Percentiles rank a stretch among this genome's conserved stretches.
Evolutionary conservation across 2,329 filamentous ascomycete genomes (phyloP).

Genomic region (Fusarium chaquense): DNA sequence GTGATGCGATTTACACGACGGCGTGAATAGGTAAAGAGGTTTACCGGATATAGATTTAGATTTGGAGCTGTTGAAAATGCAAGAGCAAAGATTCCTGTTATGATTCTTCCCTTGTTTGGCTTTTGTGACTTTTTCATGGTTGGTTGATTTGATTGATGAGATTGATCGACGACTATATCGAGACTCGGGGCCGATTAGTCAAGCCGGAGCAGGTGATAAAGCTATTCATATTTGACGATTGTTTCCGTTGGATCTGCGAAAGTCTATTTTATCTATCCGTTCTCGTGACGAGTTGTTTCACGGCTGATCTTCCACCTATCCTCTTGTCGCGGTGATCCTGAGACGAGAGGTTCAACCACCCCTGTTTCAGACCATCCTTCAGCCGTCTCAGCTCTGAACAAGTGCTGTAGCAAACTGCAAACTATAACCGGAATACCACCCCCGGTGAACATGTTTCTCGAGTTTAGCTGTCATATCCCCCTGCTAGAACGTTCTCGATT

Average conservation of each 20-base stretch:
- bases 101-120: no score
- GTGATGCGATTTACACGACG: slow-evolving; percentile 33
- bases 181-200: background rate
- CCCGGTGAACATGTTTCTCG: slow-evolving; percentile 16
- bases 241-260: background rate
- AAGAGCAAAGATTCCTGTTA: slow-evolving; percentile 40
- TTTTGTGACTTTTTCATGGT: background rate
- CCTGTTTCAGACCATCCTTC: slow-evolving; percentile 44
- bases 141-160: background rate
- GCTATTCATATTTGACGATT: background rate
- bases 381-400: slow-evolving; percentile 41
- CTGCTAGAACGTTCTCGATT: slow-evolving; percentile 30
- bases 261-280: slow-evolving; percentile 2
- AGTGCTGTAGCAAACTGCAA: slow-evolving; percentile 21
- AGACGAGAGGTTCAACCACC: slow-evolving; percentile 29
- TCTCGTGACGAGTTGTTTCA: background rate
- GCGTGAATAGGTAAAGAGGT: slow-evolving; percentile 36
- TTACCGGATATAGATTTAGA: slow-evolving; percentile 47
- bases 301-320: slow-evolving; percentile 3
- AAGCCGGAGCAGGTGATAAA: background rate
- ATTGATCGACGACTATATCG: background rate
- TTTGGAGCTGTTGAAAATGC: slow-evolving; percentile 42
- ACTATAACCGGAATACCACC: slow-evolving; percentile 14
- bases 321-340: slow-evolving; percentile 11
- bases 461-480: slow-evolving; percentile 9